phyloP scores from a whole-genome alignment of 768 basidiomycete genomes.

The Leccinellum rugosiceps region DNA sequence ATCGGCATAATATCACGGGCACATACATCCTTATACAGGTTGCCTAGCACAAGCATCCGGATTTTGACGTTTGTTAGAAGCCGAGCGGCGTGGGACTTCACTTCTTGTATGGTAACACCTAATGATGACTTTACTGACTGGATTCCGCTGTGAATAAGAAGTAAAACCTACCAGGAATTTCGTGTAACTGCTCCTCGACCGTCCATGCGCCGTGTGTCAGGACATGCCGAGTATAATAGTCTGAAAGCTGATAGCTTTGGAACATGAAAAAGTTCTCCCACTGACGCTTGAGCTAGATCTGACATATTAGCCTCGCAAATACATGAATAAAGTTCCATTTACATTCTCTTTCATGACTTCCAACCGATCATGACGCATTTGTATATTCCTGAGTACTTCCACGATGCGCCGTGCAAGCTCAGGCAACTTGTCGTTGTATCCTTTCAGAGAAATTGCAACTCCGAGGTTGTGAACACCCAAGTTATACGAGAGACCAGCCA shows the following conservation, averaged over 20 bases:
- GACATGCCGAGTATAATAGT: constrained; percentile 71
- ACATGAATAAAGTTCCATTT: constrained; percentile 11
- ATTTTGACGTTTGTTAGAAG: constrained; percentile 66
- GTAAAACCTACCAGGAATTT: constrained; percentile 61
- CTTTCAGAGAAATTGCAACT: constrained; percentile 63
- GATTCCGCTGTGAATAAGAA: not conserved
- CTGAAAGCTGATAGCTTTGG: constrained; percentile 77
- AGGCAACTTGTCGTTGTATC: constrained; percentile 90
- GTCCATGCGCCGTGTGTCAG: constrained; percentile 74
- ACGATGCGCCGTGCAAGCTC: constrained; percentile 72
- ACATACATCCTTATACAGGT: constrained; percentile 78
- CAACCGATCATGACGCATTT: constrained; percentile 69
- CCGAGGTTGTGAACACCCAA: constrained; percentile 63
- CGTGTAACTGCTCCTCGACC: constrained; percentile 68
- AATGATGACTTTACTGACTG: not conserved
- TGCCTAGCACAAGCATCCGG: constrained; percentile 77
- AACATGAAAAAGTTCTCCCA: constrained; percentile 87
- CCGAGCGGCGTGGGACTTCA: constrained; percentile 56
- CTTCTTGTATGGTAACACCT: constrained; percentile 73
- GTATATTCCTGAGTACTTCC: constrained; percentile 60
- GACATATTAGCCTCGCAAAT: not conserved
- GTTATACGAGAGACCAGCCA: constrained; percentile 82
- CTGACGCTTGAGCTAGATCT: constrained; percentile 60
- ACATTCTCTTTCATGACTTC: constrained; percentile 85
- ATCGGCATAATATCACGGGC: not conserved